A percentile compares a stretch with the other conserved stretches of the same genome.
phyloP scores from a whole-genome alignment of 257 asterid species.

The Leptodermis oblonga region DNA sequence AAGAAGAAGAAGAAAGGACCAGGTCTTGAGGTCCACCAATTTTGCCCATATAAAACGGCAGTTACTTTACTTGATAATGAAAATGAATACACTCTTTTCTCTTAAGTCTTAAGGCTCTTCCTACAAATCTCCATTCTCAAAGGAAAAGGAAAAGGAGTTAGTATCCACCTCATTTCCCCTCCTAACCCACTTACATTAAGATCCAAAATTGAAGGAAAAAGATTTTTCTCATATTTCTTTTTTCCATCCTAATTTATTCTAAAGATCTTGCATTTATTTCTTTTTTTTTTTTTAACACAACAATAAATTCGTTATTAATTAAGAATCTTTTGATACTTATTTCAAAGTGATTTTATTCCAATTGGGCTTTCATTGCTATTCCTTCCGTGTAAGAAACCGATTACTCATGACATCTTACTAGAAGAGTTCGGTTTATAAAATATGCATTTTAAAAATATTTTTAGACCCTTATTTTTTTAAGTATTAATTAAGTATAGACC shows the following conservation, averaged over 20 bases:
- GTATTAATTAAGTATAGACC: too few relatives aligned
- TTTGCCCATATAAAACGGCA: constrained; percentile 54
- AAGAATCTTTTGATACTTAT: constrained; percentile 7
- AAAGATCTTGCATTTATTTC: not conserved
- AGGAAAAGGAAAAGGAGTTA: constrained; percentile 21
- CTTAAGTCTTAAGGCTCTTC: not conserved
- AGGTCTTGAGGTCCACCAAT: constrained; percentile 44
- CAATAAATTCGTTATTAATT: too few relatives aligned
- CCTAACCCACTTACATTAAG: constrained; percentile 22
- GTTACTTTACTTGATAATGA: constrained; percentile 15
- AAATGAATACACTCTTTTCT: not conserved
- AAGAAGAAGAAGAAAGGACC: not conserved
- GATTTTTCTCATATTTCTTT: not conserved
- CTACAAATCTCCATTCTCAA: constrained; percentile 35
- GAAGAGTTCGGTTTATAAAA: too few relatives aligned
- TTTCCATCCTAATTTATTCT: not conserved
- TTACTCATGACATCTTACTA: too few relatives aligned
- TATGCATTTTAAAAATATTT: too few relatives aligned
- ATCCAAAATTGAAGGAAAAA: constrained; percentile 32
- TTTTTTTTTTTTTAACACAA: too few relatives aligned
- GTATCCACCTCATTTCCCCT: constrained; percentile 13
- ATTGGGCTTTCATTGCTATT: not conserved
- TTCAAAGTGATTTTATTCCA: not conserved
- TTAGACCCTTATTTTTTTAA: too few relatives aligned
- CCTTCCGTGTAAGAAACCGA: too few relatives aligned